Conservation (phyloP, 2,329 filamentous ascomycete genomes). For the Alternaria conjuncta region DNA sequence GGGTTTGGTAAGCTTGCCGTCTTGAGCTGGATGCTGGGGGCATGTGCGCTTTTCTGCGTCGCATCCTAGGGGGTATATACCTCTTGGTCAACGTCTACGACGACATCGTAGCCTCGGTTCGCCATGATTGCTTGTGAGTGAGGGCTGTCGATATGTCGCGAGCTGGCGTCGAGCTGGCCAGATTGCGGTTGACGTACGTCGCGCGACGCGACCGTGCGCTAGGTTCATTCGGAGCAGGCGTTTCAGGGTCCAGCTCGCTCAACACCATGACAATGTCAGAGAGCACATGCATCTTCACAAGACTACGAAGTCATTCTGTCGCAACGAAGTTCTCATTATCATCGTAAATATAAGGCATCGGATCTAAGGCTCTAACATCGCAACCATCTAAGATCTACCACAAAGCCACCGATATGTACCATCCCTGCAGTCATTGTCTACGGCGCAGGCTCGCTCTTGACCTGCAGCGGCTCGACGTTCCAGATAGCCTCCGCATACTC, state of each 20-base stretch:
- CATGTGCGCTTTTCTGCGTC: background rate
- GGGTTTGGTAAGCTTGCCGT: constrained; percentile 22
- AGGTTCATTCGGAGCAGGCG: constrained; percentile 26
- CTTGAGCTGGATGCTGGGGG: background rate
- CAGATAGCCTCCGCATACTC: constrained; percentile 98
- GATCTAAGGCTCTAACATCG: constrained; percentile 5
- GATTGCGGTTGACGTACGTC: constrained; percentile 41
- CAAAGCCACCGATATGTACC: background rate
- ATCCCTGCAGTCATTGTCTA: constrained; percentile 1
- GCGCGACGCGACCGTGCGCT: constrained; percentile 29
- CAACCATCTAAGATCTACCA: constrained; percentile 2
- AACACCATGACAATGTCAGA: background rate
- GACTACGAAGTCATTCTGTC: background rate
- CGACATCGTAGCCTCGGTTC: constrained; percentile 92
- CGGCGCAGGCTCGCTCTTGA: constrained; percentile 41
- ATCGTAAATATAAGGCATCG: background rate
- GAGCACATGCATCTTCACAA: background rate
- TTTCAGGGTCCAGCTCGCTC: constrained; percentile 15
- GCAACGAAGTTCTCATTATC: background rate
- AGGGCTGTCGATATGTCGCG: constrained; percentile 10
- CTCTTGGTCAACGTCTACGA: constrained; percentile 97
- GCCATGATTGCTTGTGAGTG: constrained; percentile 62
- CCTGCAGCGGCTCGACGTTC: constrained; percentile 84
- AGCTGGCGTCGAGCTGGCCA: constrained; percentile 40
- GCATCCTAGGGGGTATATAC: constrained; percentile 55